These are phyloP conservation scores for Ailanthus altissimus DNA, from an alignment of 345 rosid species.

Conservation along the genomic window DNA sequence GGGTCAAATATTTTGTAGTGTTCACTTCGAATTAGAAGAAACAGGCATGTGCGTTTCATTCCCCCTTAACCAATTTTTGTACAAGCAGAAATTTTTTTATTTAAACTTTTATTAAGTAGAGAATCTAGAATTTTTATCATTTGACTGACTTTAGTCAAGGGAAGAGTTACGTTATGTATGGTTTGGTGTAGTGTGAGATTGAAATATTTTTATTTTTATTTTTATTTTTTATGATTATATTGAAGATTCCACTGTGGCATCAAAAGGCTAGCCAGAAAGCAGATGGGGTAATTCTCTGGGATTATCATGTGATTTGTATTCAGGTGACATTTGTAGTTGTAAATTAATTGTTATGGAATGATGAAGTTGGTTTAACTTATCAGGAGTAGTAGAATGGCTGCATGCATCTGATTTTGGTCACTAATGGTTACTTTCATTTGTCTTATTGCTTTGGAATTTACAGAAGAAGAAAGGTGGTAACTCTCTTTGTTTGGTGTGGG, in stretches of 20 bases:
- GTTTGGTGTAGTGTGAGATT: neutral
- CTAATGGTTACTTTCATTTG: conserved; percentile 5
- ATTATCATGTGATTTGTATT: conserved; percentile 81
- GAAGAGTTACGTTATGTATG: neutral
- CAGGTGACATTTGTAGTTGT: conserved; percentile 47
- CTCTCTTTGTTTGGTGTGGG: conserved; percentile 63
- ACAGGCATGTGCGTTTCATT: conserved; percentile 47
- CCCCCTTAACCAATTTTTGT: neutral
- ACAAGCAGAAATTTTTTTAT: neutral
- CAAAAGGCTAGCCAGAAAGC: conserved; percentile 84
- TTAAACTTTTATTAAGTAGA: neutral
- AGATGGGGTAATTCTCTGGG: conserved; percentile 85
- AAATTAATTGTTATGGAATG: neutral
- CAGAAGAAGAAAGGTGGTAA: conserved; percentile 58
- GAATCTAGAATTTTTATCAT: neutral
- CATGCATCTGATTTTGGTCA: neutral
- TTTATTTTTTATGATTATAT: conserved; percentile 9
- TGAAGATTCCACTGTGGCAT: conserved; percentile 89
- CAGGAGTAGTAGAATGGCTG: conserved; percentile 6
- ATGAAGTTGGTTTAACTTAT: neutral
- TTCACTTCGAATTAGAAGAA: conserved; percentile 88
- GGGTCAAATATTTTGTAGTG: conserved; percentile 72
- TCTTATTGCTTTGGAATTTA: conserved; percentile 11
- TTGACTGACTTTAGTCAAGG: neutral
- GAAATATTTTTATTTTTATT: neutral